Percentiles rank a stretch among this genome's conserved stretches.
Evolutionary conservation across 805 yeast genomes (phyloP).

Genomic region (Tetrapisispora namnaoensis): DNA sequence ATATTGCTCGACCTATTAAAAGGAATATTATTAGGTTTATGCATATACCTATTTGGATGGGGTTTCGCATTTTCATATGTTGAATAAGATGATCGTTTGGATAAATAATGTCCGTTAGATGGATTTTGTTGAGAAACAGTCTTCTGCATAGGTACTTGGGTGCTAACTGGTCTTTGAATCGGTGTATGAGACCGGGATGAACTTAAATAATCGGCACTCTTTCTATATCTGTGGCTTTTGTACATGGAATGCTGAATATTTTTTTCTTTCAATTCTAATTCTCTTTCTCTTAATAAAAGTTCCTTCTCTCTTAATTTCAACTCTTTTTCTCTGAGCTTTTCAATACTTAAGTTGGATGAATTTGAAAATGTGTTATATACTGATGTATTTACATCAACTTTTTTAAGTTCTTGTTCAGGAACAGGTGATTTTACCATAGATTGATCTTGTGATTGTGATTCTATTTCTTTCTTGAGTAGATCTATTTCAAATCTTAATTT

Average conservation of each 20-base stretch:
- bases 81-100: slow-evolving; percentile 15
- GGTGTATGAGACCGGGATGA: background rate
- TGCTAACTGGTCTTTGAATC: background rate
- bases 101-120: slow-evolving; percentile 3
- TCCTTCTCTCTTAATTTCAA: slow-evolving; percentile 23
- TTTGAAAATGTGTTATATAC: background rate
- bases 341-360: slow-evolving; percentile 2
- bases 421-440: background rate
- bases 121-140: background rate
- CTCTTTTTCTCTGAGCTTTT: slow-evolving; percentile 20
- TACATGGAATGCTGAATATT: background rate
- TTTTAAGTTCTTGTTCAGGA: too few relatives aligned
- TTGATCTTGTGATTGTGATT: background rate
- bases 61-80: slow-evolving; percentile 20
- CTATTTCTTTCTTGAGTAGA: slow-evolving; percentile 29
- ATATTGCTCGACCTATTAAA: background rate
- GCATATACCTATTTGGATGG: slow-evolving; percentile 13
- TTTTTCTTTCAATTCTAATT: slow-evolving; percentile 19
- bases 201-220: background rate
- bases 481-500: background rate
- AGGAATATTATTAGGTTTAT: slow-evolving; percentile 6
- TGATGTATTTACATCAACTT: background rate
- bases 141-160: background rate
- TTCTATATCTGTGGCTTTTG: background rate
- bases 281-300: slow-evolving; percentile 23